Conservation (phyloP, 2,329 filamentous ascomycete genomes). For the Elsinoe fawcettii region DNA sequence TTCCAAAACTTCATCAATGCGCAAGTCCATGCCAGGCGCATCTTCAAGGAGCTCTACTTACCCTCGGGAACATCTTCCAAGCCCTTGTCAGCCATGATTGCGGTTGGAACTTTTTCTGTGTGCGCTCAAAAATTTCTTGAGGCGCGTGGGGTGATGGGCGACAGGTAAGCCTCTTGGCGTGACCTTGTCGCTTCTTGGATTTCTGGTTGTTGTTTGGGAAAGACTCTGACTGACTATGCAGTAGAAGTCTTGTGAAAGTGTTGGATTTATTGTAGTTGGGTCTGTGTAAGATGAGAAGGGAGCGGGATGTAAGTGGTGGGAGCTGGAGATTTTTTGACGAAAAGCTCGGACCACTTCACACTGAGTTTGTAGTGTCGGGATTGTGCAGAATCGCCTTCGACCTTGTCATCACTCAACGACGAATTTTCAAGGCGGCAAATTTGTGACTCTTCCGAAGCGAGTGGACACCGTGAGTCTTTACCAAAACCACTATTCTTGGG, state of each 20-base stretch:
- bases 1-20: slow-evolving; percentile 2
- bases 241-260: slow-evolving; percentile 5
- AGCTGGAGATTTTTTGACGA: slow-evolving; percentile 41
- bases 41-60: slow-evolving; percentile 45
- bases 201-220: not conserved
- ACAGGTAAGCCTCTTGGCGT: slow-evolving; percentile 11
- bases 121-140: slow-evolving; percentile 15
- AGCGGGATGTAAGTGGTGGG: slow-evolving; percentile 29
- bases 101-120: slow-evolving; percentile 45
- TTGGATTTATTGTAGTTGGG: not conserved
- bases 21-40: not conserved
- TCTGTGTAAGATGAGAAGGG: slow-evolving; percentile 7
- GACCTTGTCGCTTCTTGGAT: slow-evolving; percentile 9
- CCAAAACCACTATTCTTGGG: not conserved
- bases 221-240: slow-evolving; percentile 15
- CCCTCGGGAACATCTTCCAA: slow-evolving; percentile 96
- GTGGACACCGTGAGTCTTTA: not conserved
- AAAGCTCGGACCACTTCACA: not conserved
- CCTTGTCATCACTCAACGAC: not conserved
- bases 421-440: not conserved
- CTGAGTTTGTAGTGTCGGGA: not conserved
- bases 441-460: not conserved
- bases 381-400: not conserved
- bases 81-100: slow-evolving; percentile 99
- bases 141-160: slow-evolving; percentile 9